Base-by-base conservation (phyloP, 345 rosid species). In the Iberis pinnata region DNA sequence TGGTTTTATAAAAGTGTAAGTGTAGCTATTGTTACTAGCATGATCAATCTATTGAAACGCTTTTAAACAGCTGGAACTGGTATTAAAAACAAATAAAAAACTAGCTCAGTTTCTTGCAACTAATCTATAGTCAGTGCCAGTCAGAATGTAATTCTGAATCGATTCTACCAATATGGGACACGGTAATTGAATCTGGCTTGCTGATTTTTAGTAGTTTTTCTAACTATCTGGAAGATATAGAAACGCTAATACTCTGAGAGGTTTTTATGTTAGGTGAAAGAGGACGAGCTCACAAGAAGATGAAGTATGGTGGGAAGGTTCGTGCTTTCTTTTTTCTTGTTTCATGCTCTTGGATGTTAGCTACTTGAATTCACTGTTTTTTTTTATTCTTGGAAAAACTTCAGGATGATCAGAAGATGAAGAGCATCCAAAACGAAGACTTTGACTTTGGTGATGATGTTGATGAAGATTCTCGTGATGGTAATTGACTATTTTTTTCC, bases 401-500 rank as follows among this genome's bases (percentile, higher is more conserved):
- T 62, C 81, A 88, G 95, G 97, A 79, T 49, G 92, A 80, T 65
- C 70, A 75, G 14, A 73, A 68, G 62, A 62, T 70, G 68, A 61
- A 67, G 53, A 27, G 60, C 31, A 42, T 64, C 17, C 87, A 78
- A n/a, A 87, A 80, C 38, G 76, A 73, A 1, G 80, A 78, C 18
- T 64, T 31, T 24, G 71, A 60, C 52, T 76, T 47, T 40, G 81
- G 60, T 6, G 88, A 80, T 9, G 95, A 75, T 56, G 67, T 53
- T 10, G 89, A 80, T 43, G 98, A 78, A 6, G 89, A 79, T 64
- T 53, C 61, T 73, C 88, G 74, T 9, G 83, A 80, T 52, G 95
- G 97, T 89, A 41, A 29, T 56, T 63, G 19, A 44, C 48, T 62
- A 8, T 12, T 43, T 20, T 4, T 33, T 10, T 29, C 2, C 33